phyloP scores from a whole-genome alignment of 1,284 basidiomycete genomes.

The Sparassis latifolia region DNA sequence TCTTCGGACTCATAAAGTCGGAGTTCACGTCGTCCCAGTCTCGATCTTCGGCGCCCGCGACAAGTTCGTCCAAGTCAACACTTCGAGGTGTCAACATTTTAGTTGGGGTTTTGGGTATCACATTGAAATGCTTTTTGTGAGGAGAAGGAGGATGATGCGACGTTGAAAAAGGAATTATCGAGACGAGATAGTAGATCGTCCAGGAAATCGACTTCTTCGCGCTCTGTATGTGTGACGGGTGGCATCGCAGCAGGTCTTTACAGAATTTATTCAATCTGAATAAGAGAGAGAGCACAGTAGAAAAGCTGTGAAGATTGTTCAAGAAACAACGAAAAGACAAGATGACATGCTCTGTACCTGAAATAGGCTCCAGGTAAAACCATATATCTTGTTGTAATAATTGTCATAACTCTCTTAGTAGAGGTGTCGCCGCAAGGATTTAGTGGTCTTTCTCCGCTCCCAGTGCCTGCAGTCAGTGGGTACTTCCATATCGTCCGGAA shows the following conservation, averaged over 20 bases:
- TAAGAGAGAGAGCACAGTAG: background rate
- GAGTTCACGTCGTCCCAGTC: constrained; percentile 44
- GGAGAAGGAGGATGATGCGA: constrained; percentile 8
- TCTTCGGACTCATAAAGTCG: constrained; percentile 30
- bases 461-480: background rate
- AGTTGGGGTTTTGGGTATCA: background rate
- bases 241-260: too few relatives aligned
- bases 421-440: background rate
- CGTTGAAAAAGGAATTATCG: constrained; percentile 34
- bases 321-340: background rate
- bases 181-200: constrained; percentile 39
- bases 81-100: constrained; percentile 8
- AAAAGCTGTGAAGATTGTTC: background rate
- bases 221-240: constrained; percentile 13
- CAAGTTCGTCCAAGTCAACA: constrained; percentile 26
- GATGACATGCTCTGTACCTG: background rate
- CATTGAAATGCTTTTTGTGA: constrained; percentile 12
- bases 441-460: background rate
- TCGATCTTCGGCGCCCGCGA: constrained; percentile 42
- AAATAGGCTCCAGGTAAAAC: background rate
- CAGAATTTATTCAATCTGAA: background rate
- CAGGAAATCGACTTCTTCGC: constrained; percentile 43
- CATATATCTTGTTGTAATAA: background rate
- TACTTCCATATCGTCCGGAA: background rate
- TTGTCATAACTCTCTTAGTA: background rate